A percentile compares a stretch with the other conserved stretches of the same genome.
Conservation (phyloP, 1,139 yeast species). For the Suhomyces terraborum region DNA sequence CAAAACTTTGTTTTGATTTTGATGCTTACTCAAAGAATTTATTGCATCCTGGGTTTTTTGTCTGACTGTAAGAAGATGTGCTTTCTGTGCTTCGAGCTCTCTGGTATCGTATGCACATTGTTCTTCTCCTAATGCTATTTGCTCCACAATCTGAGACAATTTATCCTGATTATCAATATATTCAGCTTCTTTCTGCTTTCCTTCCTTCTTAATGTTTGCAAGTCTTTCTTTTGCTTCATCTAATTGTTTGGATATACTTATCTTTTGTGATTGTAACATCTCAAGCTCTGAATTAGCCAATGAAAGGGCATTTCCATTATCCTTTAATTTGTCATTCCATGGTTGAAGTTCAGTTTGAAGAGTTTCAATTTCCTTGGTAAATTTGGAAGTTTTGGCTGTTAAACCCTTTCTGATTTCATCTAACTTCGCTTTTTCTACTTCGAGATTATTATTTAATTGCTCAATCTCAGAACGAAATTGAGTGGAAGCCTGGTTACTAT, state of each 20-base stretch:
- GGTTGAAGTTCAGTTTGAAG: slow-evolving; percentile 77
- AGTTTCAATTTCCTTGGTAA: slow-evolving; percentile 62
- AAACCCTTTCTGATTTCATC: slow-evolving; percentile 66
- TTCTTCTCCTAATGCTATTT: slow-evolving; percentile 57
- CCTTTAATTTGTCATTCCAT: slow-evolving; percentile 71
- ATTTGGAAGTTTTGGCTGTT: slow-evolving; percentile 70
- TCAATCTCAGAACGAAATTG: slow-evolving; percentile 46
- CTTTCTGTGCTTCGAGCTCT: slow-evolving; percentile 54
- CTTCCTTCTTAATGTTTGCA: slow-evolving; percentile 51
- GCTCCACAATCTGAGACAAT: slow-evolving; percentile 52
- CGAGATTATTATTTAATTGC: slow-evolving; percentile 48
- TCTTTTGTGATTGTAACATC: slow-evolving; percentile 54
- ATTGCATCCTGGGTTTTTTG: slow-evolving; percentile 69
- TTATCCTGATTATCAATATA: slow-evolving; percentile 44
- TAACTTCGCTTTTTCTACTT: slow-evolving; percentile 55
- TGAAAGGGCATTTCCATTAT: slow-evolving; percentile 65
- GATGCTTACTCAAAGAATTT: slow-evolving; percentile 54
- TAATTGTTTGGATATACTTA: slow-evolving; percentile 46
- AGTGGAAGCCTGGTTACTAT: slow-evolving; percentile 45
- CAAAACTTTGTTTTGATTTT: slow-evolving; percentile 75
- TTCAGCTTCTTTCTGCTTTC: slow-evolving; percentile 54
- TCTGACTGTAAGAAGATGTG: slow-evolving; percentile 55
- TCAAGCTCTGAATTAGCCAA: slow-evolving; percentile 67
- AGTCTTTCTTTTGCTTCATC: slow-evolving; percentile 51
- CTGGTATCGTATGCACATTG: slow-evolving; percentile 54